Conservation (phyloP, 768 basidiomycete genomes). For the Suillus luteus region DNA sequence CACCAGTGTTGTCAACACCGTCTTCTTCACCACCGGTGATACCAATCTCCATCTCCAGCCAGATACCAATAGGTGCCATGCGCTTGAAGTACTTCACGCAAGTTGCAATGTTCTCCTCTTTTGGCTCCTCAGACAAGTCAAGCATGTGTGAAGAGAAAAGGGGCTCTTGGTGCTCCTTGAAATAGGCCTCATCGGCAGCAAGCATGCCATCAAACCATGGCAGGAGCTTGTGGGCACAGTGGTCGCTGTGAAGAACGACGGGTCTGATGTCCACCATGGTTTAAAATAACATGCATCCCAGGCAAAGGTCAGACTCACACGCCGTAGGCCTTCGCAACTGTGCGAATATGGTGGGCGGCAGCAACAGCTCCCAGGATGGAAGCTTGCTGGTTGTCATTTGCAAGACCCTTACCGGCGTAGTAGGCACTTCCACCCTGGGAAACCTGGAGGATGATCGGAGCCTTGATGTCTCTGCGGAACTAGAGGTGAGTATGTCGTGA, state of each 20-base stretch:
- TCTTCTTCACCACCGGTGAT: constrained; percentile 99
- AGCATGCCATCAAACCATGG: constrained; percentile 99
- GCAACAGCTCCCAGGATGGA: constrained; percentile 91
- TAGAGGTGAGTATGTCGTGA: constrained; percentile 14
- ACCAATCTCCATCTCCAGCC: constrained; percentile 99
- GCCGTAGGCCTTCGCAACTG: constrained; percentile 88
- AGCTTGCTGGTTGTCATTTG: constrained; percentile 94
- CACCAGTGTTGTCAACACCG: constrained; percentile 95
- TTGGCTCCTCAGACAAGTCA: constrained; percentile 90
- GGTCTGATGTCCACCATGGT: constrained; percentile 54
- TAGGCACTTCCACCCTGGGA: constrained; percentile 97
- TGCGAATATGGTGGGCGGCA: constrained; percentile 89
- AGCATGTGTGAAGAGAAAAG: constrained; percentile 99
- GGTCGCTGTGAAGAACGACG: constrained; percentile 96
- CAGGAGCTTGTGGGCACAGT: constrained; percentile 97
- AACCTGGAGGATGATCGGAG: constrained; percentile 96
- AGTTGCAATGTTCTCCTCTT: constrained; percentile 91
- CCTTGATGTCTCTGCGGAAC: constrained; percentile 78
- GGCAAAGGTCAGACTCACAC: constrained; percentile 57
- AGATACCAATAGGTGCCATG: constrained; percentile 88
- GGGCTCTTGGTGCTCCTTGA: constrained; percentile 81
- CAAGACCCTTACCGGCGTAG: constrained; percentile 94
- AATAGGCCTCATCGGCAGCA: constrained; percentile 92
- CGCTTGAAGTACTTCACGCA: constrained; percentile 95
- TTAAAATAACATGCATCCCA: constrained; percentile 8